phyloP scores from a whole-genome alignment of 176 grass and related monocot genomes.

The Musa troglodytarum region DNA sequence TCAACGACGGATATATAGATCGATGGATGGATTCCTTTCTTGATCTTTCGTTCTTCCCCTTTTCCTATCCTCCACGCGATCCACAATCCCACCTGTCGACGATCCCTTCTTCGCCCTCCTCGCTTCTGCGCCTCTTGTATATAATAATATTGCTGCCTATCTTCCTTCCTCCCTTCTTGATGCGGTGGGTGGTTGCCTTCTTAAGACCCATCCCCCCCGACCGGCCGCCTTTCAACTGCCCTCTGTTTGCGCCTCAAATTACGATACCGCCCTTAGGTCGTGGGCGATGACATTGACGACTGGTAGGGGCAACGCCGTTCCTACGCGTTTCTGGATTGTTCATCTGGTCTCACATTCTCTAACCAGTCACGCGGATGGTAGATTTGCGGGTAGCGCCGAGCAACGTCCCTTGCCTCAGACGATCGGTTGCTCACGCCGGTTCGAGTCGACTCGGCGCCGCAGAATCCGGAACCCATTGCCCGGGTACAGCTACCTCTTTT shows the following conservation, averaged over 20 bases:
- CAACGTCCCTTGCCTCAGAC: too few species aligned
- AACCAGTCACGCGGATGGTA: too few species aligned
- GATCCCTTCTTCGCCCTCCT: not conserved
- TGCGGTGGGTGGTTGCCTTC: not conserved
- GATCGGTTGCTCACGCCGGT: too few species aligned
- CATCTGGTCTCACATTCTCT: too few species aligned
- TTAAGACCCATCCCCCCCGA: not conserved
- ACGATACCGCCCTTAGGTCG: not conserved
- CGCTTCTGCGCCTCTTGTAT: not conserved
- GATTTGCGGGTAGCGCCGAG: too few species aligned
- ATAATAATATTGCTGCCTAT: not conserved
- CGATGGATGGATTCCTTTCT: constrained; percentile 1
- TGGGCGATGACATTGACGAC: not conserved
- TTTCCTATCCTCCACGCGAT: constrained; percentile 10
- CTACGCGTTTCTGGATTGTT: too few species aligned
- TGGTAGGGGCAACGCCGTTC: too few species aligned
- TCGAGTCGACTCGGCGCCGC: too few species aligned
- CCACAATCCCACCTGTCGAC: not conserved
- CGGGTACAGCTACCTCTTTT: too few species aligned
- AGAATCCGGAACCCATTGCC: too few species aligned
- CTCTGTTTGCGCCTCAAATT: not conserved
- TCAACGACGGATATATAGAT: not conserved
- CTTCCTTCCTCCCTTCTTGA: not conserved
- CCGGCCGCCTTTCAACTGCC: not conserved
- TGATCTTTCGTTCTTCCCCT: not conserved